Evolutionary conservation across 2,329 filamentous ascomycete genomes (phyloP), one percentile per base, ranked within the genome.

Genomic region (Trichoderma pleuroti): DNA sequence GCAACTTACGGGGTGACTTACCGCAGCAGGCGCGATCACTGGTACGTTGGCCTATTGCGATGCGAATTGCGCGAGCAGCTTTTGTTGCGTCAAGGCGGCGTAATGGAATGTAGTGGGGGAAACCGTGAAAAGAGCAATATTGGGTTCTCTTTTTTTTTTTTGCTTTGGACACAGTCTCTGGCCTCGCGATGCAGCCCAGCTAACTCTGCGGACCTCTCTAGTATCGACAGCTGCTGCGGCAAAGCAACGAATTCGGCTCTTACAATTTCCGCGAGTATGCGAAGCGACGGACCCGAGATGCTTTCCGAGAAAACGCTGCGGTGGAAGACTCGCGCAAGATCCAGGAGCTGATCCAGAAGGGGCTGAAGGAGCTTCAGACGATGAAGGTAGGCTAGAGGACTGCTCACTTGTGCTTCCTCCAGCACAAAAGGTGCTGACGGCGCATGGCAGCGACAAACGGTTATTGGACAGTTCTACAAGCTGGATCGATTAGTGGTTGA

Each of bases 181-280:
- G 65, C 68, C 57, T 67, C 30, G 54, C 54, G 52, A 49, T 52
- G 24, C n/a, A 39, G 21, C 10, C 16, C 10, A 21, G 30, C 65
- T 68, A n/a, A 68, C 65, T 21, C 2, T 26, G 2, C 5, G 21
- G 3, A 6, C 21, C 16, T n/a, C 16, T 28, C 18, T 74, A 97
- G 94, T 98, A 97, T 83, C 94, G 96, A 75, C 95, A 95, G 78
- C 86, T 99, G 76, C 86, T 98, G 77, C 92, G 94, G 76, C 92
- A 96, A 81, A 90, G 93, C 73, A 86, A 87, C 73, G 92, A 97
- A 78, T 98, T 99, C 82, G 89, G 93, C 73, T 90, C 92, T 76
- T 99, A 98, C 86, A 99, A 98, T 84, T 99, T 98, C 87, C 90
- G 96, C 83, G 95, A 98, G 81, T 99, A 99, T 82, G 94, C 96